phyloP scores from a whole-genome alignment of 106 monocot genomes.

The Acorus gramineus region DNA sequence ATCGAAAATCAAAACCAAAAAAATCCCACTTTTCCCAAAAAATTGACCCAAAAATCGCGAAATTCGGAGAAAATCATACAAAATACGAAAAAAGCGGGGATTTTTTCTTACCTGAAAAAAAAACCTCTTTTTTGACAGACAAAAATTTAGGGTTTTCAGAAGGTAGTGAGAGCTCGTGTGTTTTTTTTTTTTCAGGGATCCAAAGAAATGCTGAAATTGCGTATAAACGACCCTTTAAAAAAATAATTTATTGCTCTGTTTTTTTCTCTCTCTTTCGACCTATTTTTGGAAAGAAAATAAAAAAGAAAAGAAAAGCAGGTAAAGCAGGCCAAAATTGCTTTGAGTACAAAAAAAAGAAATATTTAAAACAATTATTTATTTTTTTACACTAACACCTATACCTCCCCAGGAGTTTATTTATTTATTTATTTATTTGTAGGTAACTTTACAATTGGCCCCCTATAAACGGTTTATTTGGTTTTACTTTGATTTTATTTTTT shows the following conservation, averaged over 20 bases:
- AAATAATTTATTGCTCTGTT: too few species aligned
- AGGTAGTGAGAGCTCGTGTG: not conserved
- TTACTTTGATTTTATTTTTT: too few species aligned
- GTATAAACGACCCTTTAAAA: constrained; percentile 4
- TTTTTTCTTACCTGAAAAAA: constrained; percentile 7
- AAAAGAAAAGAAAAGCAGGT: constrained; percentile 13
- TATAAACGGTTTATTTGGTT: too few species aligned
- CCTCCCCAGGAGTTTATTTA: too few species aligned
- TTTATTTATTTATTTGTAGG: too few species aligned
- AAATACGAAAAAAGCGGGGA: constrained; percentile 16
- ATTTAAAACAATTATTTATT: too few species aligned
- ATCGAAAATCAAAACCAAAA: constrained; percentile 15
- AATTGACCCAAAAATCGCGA: constrained; percentile 5
- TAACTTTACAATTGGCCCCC: too few species aligned
- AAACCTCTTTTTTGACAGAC: constrained; percentile 1
- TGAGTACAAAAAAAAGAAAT: too few species aligned
- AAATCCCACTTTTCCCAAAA: not conserved
- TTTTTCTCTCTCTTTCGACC: constrained; percentile 7
- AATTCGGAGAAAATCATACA: constrained; percentile 15
- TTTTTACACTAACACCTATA: too few species aligned
- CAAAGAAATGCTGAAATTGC: constrained; percentile 13
- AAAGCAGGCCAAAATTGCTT: constrained; percentile 49
- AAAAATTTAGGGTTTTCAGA: constrained; percentile 1
- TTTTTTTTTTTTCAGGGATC: too few species aligned
- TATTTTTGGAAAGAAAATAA: constrained; percentile 10